Evolutionary conservation across 2,329 filamentous ascomycete genomes (phyloP).

Genomic region (Ramichloridium luteum): DNA sequence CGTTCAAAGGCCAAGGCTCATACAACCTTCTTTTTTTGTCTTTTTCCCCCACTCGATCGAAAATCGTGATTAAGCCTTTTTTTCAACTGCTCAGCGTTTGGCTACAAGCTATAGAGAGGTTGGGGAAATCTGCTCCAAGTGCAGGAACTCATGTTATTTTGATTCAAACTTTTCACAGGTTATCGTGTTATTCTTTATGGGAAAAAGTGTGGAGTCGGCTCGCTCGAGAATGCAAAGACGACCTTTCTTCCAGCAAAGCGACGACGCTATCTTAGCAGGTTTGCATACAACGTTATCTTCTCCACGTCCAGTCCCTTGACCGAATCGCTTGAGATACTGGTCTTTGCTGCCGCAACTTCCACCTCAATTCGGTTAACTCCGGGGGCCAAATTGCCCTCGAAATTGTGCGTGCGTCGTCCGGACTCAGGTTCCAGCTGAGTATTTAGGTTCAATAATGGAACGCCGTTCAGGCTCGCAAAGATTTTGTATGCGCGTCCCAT

Average conservation of each 20-base stretch:
- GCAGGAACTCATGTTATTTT: too few species aligned
- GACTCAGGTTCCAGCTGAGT: conserved; percentile 30
- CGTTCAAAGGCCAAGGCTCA: conserved; percentile 7
- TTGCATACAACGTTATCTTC: conserved; percentile 62
- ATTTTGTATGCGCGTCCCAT: conserved; percentile 62
- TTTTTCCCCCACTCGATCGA: too few species aligned
- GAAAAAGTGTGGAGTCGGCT: too few species aligned
- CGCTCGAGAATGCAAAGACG: too few species aligned
- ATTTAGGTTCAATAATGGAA: conserved; percentile 41
- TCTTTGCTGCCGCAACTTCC: conserved; percentile 53
- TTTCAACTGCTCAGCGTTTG: too few species aligned
- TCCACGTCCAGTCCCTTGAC: conserved; percentile 53
- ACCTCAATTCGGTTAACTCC: conserved; percentile 71
- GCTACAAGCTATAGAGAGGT: too few species aligned
- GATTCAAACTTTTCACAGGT: too few species aligned
- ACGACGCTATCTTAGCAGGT: conserved; percentile 50
- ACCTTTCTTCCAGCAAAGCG: too few species aligned
- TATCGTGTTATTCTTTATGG: too few species aligned
- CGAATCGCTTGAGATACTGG: conserved; percentile 26
- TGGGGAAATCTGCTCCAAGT: too few species aligned
- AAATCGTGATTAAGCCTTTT: too few species aligned
- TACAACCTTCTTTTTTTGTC: conserved; percentile 5
- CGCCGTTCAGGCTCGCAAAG: conserved; percentile 59
- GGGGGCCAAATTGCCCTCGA: conserved; percentile 57
- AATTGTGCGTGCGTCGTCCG: conserved; percentile 48